Evolutionary conservation across 108 stramenopile genomes (phyloP).

Genomic region (Skeletonema potamos): DNA sequence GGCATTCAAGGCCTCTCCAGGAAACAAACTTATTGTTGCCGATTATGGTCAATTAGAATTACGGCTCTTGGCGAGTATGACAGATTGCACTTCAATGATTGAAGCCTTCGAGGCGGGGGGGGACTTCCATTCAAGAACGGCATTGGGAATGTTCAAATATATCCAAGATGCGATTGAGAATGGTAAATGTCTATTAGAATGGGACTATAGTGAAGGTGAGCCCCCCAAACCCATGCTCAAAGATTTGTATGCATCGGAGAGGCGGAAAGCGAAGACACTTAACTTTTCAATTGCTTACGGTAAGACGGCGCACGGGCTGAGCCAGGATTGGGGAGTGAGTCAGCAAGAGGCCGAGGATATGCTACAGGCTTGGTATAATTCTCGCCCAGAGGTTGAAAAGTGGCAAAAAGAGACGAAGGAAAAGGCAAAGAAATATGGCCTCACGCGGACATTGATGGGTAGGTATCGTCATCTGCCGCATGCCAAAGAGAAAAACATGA

Average conservation of each 20-base stretch:
- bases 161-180: constrained; percentile 89
- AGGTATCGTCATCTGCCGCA: constrained; percentile 92
- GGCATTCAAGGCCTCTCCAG: constrained; percentile 91
- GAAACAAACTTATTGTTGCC: constrained; percentile 94
- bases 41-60: constrained; percentile 99
- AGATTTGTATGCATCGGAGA: constrained; percentile 95
- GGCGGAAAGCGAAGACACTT: constrained; percentile 97
- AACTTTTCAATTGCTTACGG: constrained; percentile 99
- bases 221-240: constrained; percentile 95
- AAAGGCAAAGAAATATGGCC: constrained; percentile 64
- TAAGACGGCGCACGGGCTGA: constrained; percentile 97
- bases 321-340: constrained; percentile 95
- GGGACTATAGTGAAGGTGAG: constrained; percentile 93
- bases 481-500: constrained; percentile 52
- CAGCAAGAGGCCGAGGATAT: constrained; percentile 90
- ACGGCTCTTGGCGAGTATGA: constrained; percentile 95
- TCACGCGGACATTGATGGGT: constrained; percentile 95
- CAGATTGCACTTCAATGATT: constrained; percentile 96
- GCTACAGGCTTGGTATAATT: constrained; percentile 93
- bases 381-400: constrained; percentile 92
- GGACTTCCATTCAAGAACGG: constrained; percentile 98
- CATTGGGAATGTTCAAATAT: constrained; percentile 98
- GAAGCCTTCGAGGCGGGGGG: constrained; percentile 96
- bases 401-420: constrained; percentile 91
- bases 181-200: constrained; percentile 96